Evolutionary conservation across 805 yeast species (phyloP).

Genomic region (Groenewaldozyma salmanticensis): DNA sequence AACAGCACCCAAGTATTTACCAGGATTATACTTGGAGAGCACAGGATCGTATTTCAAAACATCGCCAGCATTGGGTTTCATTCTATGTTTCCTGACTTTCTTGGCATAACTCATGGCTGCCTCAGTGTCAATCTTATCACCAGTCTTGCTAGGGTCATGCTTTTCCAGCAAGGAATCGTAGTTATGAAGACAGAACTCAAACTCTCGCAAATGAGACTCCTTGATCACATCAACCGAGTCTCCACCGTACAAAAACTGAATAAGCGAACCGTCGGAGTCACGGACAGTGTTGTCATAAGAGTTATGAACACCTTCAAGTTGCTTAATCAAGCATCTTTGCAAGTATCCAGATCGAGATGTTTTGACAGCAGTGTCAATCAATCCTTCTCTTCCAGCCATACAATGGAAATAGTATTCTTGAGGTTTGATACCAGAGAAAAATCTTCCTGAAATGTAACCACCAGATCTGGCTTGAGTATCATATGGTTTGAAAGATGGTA

Average conservation of each 20-base stretch:
- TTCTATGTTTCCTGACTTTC: conserved; percentile 60
- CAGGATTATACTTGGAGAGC: conserved; percentile 74
- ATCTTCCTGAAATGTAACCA: conserved; percentile 94
- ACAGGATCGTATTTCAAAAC: conserved; percentile 75
- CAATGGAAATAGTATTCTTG: conserved; percentile 99
- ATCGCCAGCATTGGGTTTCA: conserved; percentile 44
- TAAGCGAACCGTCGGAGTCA: conserved; percentile 86
- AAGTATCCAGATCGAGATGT: conserved; percentile 97
- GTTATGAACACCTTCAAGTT: conserved; percentile 92
- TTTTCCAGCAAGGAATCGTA: conserved; percentile 77
- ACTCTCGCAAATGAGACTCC: conserved; percentile 89
- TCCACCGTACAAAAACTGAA: conserved; percentile 96
- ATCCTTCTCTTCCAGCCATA: conserved; percentile 99
- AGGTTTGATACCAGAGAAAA: conserved; percentile 95
- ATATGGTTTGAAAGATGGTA: conserved; percentile 92
- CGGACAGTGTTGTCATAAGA: conserved; percentile 92
- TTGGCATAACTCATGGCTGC: conserved; percentile 72
- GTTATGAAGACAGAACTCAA: conserved; percentile 86
- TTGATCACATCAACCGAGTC: conserved; percentile 91
- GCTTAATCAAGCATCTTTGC: conserved; percentile 97
- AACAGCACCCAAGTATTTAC: conserved; percentile 85
- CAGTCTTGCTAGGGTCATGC: conserved; percentile 66
- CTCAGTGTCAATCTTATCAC: conserved; percentile 72
- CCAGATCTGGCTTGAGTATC: conserved; percentile 98
- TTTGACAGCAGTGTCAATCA: conserved; percentile 98